A percentile compares a stretch with the other conserved stretches of the same genome.
Conservation (phyloP, 2,329 filamentous ascomycete species). For the Ophiostoma pallidulum region DNA sequence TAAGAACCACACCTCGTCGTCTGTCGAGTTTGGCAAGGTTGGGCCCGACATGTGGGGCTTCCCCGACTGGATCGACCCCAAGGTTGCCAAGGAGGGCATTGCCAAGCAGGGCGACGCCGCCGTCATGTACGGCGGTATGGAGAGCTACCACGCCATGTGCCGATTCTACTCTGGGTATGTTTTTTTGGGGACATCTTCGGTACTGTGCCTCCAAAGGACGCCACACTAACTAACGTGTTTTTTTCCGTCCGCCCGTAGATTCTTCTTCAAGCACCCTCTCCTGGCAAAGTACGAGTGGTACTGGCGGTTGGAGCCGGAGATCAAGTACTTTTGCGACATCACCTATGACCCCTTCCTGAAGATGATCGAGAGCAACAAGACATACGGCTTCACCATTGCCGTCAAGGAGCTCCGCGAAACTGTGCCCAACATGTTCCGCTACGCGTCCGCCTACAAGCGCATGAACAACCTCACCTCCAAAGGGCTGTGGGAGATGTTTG, state of each 20-base stretch:
- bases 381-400: slow-evolving; percentile 96
- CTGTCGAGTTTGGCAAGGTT: slow-evolving; percentile 91
- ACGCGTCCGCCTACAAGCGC: slow-evolving; percentile 95
- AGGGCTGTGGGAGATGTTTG: slow-evolving; percentile 98
- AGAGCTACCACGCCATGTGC: slow-evolving; percentile 99
- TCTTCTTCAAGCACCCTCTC: slow-evolving; percentile 95
- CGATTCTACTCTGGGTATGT: slow-evolving; percentile 93
- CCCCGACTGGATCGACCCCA: slow-evolving; percentile 90
- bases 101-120: slow-evolving; percentile 92
- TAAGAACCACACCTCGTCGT: slow-evolving; percentile 76
- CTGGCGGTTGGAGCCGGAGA: slow-evolving; percentile 97
- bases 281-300: slow-evolving; percentile 99
- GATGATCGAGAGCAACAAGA: slow-evolving; percentile 93
- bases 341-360: slow-evolving; percentile 96
- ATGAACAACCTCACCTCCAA: slow-evolving; percentile 82
- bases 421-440: slow-evolving; percentile 96
- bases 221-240: too few relatives aligned
- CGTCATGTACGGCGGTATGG: slow-evolving; percentile 98
- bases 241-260: slow-evolving; percentile 41
- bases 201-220: too few relatives aligned
- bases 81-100: slow-evolving; percentile 91
- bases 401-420: slow-evolving; percentile 97
- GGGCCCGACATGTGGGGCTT: slow-evolving; percentile 88
- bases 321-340: slow-evolving; percentile 99
- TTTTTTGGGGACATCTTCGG: too few relatives aligned